Conservation (phyloP, 345 rosid genomes). For the Draba incana region DNA sequence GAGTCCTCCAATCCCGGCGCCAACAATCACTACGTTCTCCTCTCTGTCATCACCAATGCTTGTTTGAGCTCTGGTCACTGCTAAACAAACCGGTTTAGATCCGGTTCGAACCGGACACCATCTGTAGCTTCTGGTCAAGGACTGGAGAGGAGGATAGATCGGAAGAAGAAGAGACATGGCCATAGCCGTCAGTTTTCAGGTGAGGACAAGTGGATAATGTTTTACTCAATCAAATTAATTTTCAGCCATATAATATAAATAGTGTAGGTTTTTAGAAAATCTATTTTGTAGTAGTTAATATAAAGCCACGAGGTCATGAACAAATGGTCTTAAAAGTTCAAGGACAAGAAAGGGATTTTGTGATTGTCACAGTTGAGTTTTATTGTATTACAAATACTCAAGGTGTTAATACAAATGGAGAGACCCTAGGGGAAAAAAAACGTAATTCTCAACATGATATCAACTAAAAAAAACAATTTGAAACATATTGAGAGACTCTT, state of each 20-base stretch:
- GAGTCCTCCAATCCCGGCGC: slow-evolving; percentile 91
- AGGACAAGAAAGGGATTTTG: not conserved
- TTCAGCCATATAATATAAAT: slow-evolving; percentile 10
- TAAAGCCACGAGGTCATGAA: slow-evolving; percentile 27
- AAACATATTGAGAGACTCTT: slow-evolving; percentile 35
- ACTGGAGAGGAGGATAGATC: slow-evolving; percentile 36
- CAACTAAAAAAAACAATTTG: slow-evolving; percentile 23
- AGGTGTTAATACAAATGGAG: slow-evolving; percentile 5
- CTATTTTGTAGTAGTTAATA: slow-evolving; percentile 16
- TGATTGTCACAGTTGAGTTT: slow-evolving; percentile 4
- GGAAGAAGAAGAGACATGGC: slow-evolving; percentile 47
- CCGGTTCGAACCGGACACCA: slow-evolving; percentile 40
- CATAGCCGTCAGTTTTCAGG: slow-evolving; percentile 27
- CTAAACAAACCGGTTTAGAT: slow-evolving; percentile 33
- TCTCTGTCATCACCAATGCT: slow-evolving; percentile 39
- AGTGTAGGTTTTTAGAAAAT: not conserved
- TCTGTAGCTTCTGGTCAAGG: slow-evolving; percentile 25
- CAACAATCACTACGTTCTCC: slow-evolving; percentile 71
- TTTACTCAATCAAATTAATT: not conserved
- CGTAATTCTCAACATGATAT: slow-evolving; percentile 30
- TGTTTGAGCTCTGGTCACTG: slow-evolving; percentile 36
- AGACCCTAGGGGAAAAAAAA: not conserved
- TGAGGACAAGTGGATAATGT: slow-evolving; percentile 9
- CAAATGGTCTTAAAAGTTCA: no score
- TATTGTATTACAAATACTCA: slow-evolving; percentile 13